Evolutionary conservation across 2,329 filamentous ascomycete genomes (phyloP), one percentile per base, ranked within the genome.

Genomic region (Cytospora piceae): DNA sequence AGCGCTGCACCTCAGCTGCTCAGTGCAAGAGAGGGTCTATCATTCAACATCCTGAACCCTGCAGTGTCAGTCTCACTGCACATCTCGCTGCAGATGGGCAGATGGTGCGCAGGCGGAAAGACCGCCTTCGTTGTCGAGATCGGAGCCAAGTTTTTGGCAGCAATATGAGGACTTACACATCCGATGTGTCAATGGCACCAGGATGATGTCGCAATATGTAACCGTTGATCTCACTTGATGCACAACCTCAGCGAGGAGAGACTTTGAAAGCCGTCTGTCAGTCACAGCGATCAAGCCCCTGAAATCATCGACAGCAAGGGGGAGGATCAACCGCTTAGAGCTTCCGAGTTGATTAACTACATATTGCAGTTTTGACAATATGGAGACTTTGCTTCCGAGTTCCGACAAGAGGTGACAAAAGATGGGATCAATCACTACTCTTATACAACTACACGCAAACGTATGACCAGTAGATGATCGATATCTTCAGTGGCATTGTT

Each of bases 281-380:
- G 31, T 4, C 61, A 64, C 17, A 61, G 56, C 5, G 57, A 67
- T 20, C 61, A 67, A 42, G 52, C 64, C 5, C 42, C 63, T 14
- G 52, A 14, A 8, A 27, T 39, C 12, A 22, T 64, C 11, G 61
- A 58, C n/a, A 39, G 56, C 3, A 56, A 49, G 22, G 49, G 55
- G 12, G 53, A 64, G 52, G 61, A 61, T 0, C 49, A 55, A 15
- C 27, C 39, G 12, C 39, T 64, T 34, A 58, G 58, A 39, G 65
- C 24, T 17, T 46, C 65, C 3, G 54, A 53, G 14, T 61, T 58
- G 54, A 61, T 67, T 61, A 61, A 64, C 20, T 67, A 58, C 14
- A 29, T 3, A 29, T 29, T 61, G 64, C 34, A 73, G 67, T 27
- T 79, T 78, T 49, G 78, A 79, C 24, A 72, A 79, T 6, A 79